Evolutionary conservation across 192 early-diverging fungal species (phyloP).

Genomic region (Podila horticola): DNA sequence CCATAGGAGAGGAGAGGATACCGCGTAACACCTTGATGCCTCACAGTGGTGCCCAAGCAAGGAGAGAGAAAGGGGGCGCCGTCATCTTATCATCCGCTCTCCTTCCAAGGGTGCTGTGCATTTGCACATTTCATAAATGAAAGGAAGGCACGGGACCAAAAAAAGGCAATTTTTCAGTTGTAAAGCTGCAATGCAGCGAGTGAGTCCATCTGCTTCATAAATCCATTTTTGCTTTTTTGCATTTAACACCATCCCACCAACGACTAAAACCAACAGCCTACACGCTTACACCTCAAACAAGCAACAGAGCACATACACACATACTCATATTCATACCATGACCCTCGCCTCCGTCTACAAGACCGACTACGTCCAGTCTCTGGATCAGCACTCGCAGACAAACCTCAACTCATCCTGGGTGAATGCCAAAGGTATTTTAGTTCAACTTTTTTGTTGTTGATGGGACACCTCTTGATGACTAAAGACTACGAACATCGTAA

Average conservation of each 20-base stretch:
- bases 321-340: constrained; percentile 16
- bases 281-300: background rate
- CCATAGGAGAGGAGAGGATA: too few species aligned
- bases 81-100: too few species aligned
- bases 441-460: background rate
- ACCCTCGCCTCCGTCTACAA: constrained; percentile 50
- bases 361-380: constrained; percentile 52
- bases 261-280: background rate
- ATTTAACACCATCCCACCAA: background rate
- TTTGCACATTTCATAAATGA: too few species aligned
- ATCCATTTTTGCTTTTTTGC: background rate
- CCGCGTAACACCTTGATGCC: too few species aligned
- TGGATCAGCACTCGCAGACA: constrained; percentile 67
- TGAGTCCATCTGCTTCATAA: background rate
- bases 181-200: background rate
- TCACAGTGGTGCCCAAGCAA: too few species aligned
- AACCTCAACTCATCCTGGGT: constrained; percentile 74
- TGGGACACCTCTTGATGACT: background rate
- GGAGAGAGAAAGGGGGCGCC: too few species aligned
- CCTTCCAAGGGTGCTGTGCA: too few species aligned
- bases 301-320: background rate
- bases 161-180: background rate
- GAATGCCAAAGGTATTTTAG: constrained; percentile 62
- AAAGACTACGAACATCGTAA: too few species aligned
- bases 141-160: too few species aligned